These are phyloP conservation scores for Craterostigma plantagineum DNA, from an alignment of 257 asterid species.

Conservation along the genomic window DNA sequence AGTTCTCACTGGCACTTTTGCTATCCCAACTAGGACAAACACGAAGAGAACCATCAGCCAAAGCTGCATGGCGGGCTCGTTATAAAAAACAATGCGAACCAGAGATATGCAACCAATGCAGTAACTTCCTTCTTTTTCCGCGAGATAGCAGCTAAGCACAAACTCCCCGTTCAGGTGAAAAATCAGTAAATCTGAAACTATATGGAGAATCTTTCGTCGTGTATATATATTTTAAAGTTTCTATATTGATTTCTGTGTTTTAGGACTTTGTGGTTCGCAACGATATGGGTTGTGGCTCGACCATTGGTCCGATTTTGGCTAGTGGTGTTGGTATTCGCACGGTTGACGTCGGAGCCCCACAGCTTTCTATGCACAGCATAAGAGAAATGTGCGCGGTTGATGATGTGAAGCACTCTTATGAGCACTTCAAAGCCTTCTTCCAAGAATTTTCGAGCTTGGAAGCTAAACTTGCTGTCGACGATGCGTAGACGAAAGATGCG, in stretches of 20 bases:
- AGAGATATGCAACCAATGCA: slow-evolving; percentile 88
- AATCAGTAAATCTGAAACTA: neutral
- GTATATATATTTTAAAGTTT: neutral
- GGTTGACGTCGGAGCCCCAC: slow-evolving; percentile 84
- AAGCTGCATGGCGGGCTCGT: slow-evolving; percentile 88
- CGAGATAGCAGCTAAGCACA: slow-evolving; percentile 68
- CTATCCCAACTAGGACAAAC: slow-evolving; percentile 47
- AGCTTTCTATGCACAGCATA: slow-evolving; percentile 90
- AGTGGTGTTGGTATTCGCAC: slow-evolving; percentile 87
- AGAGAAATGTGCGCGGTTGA: slow-evolving; percentile 94
- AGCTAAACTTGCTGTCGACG: slow-evolving; percentile 49
- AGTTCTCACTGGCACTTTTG: neutral
- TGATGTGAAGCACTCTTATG: slow-evolving; percentile 62
- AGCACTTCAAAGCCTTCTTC: slow-evolving; percentile 76
- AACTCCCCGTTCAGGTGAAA: slow-evolving; percentile 66
- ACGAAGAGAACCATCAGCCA: slow-evolving; percentile 95
- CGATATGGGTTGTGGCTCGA: slow-evolving; percentile 87
- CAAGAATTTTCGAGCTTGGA: slow-evolving; percentile 59
- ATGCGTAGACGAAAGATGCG: slow-evolving; percentile 16
- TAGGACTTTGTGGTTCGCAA: slow-evolving; percentile 90
- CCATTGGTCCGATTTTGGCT: slow-evolving; percentile 90
- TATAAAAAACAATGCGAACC: slow-evolving; percentile 89
- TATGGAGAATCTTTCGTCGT: neutral
- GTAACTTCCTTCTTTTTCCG: slow-evolving; percentile 71
- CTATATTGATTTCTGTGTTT: neutral